Percentiles rank a stretch among this genome's conserved stretches.
phyloP scores from a whole-genome alignment of 345 rosid genomes.

The Cardamine chenopodiifolia region DNA sequence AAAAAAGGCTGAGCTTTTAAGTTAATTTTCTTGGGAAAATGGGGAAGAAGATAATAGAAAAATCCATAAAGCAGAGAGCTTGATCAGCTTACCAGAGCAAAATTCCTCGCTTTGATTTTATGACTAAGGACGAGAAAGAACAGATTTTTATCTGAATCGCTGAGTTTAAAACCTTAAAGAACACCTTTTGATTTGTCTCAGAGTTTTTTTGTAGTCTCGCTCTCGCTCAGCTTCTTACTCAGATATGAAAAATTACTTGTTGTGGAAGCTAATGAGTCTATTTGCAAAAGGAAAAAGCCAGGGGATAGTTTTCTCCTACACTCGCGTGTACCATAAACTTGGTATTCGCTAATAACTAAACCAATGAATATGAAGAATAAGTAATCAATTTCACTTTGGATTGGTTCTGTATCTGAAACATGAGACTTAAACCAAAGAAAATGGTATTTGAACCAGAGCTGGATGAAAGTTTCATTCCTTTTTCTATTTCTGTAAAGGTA shows the following conservation, averaged over 20 bases:
- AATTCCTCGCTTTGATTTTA: neutral
- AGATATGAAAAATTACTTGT: constrained; percentile 20
- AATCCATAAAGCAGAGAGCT: neutral
- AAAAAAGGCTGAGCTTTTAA: neutral
- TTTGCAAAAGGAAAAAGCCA: neutral
- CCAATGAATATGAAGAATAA: neutral
- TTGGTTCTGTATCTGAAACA: neutral
- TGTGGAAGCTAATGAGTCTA: constrained; percentile 1
- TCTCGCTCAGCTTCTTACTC: no score
- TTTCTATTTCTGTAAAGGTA: neutral
- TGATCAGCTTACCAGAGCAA: constrained; percentile 31
- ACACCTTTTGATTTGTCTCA: neutral
- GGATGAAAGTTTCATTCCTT: neutral
- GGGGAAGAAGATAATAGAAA: no score
- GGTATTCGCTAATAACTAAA: neutral
- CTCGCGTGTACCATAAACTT: neutral
- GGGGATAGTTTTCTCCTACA: neutral
- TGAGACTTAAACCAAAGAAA: neutral
- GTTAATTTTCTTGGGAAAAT: constrained; percentile 3
- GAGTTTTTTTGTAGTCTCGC: no score
- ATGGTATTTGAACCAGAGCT: neutral
- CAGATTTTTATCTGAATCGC: neutral
- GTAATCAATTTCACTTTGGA: neutral
- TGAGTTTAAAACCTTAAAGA: neutral
- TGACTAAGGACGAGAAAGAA: neutral